Evolutionary conservation across 768 basidiomycete species (phyloP).

Genomic region (Neoboletus subvelutipes): DNA sequence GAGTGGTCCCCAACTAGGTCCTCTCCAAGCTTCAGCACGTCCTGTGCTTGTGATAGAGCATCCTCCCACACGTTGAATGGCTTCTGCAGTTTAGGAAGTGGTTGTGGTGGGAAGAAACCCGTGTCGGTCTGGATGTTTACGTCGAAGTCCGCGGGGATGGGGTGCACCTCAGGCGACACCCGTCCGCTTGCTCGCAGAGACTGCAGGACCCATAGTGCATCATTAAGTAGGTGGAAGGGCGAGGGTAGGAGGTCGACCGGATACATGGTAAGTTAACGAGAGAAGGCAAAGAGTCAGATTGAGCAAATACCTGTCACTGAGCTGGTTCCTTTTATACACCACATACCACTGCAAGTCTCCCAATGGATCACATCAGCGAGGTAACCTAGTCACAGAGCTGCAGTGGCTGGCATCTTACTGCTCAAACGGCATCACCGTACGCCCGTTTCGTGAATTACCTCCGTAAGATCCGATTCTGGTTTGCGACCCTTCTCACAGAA

Average conservation of each 20-base stretch:
- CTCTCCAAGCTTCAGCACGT: constrained; percentile 55
- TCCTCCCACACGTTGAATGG: constrained; percentile 71
- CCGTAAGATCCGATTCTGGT: constrained; percentile 23
- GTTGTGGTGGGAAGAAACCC: constrained; percentile 80
- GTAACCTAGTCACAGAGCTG: constrained; percentile 35
- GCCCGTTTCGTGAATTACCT: constrained; percentile 22
- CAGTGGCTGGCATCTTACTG: constrained; percentile 30
- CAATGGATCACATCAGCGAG: constrained; percentile 31
- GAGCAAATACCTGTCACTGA: constrained; percentile 2
- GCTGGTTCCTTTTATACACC: constrained; percentile 32
- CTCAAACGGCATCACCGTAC: constrained; percentile 30
- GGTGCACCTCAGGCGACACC: constrained; percentile 31
- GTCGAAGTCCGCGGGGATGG: constrained; percentile 50
- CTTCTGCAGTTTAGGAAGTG: constrained; percentile 53
- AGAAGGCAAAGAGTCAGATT: neutral
- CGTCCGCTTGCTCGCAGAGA: constrained; percentile 40
- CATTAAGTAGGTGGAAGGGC: constrained; percentile 49
- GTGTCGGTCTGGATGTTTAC: constrained; percentile 48
- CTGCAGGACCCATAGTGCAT: constrained; percentile 46
- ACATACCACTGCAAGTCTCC: constrained; percentile 29
- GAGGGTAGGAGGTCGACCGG: constrained; percentile 48
- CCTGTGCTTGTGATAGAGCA: constrained; percentile 54
- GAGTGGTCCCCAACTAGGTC: constrained; percentile 49
- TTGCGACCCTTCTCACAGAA: constrained; percentile 18
- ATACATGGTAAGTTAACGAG: constrained; percentile 23